Base-by-base conservation (phyloP, 2,329 filamentous ascomycete genomes). In the Aspergillus sp. region DNA sequence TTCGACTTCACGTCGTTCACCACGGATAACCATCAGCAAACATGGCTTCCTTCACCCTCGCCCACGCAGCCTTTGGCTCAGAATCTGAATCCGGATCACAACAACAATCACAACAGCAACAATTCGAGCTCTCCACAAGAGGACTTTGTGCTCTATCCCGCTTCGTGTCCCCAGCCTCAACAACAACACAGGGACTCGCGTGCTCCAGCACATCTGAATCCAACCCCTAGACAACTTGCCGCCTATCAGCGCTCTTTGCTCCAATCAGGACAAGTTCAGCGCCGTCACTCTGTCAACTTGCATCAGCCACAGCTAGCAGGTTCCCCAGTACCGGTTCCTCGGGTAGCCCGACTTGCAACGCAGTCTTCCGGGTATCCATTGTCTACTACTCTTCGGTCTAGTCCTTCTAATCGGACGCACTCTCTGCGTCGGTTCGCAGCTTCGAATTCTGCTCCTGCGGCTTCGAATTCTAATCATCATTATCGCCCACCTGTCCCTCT, bases 11-110 rank as follows among this genome's bases (percentile, higher is more conserved):
- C 70, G 74, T 78, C 77, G 74, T 78, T 77, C 77, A 78, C 67
- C 72, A 79, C 77, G 77, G 77, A 80, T 78, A 70, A 72, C 67
- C 69, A 70, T 64, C 75, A 76, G 75, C 72, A 76, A 77, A 22
- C 69, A 80, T 80, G 77, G 77, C 77, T 74, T 73, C 70, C 76
- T 70, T 69, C 75, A 71, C 74, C 74, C 71, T 76, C 74, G 66
- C 70, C 68, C 55, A 64, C 67, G 63, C 74, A 75, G 76, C 76
- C 76, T 64, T 69, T 66, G 75, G 75, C 75, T 74, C 68, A 70
- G 64, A 66, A 66, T 68, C 62, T 63, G 67, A 72, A 66, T 63
- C 58, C 56, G 56, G 67, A 62, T 56, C 64, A 52, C 58, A 63
- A 65, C 68, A 67, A 64, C 68, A 67, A 62, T 64, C 70, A 46